Evolutionary conservation across 257 asterid genomes (phyloP), one percentile per base, ranked within the genome.

Genomic region (Solanum paucissectum): DNA sequence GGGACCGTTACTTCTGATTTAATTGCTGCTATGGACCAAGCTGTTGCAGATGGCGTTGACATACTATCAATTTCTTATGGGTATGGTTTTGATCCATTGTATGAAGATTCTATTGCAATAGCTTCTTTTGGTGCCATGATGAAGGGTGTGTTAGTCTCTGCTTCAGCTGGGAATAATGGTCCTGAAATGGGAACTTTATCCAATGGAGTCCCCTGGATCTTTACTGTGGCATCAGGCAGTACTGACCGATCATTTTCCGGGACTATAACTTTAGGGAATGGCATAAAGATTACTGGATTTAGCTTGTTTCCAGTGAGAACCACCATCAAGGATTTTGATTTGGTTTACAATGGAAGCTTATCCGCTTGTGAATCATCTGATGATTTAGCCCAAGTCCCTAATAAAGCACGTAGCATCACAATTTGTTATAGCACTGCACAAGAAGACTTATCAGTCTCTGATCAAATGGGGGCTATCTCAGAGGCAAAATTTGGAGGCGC

Each of bases 101-200:
- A 88, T 3, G 88, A 88, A 27, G 87, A 87, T 33, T 83, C 90
- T 20, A n/a, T 89, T 4, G 89, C 94, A 2, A 92, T 89, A 83
- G 94, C 92, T 58, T 87, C 90, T 40, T 89, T 92, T 69, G 92
- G 92, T 1, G 94, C 93, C 9, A 87, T 90, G 68, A 92, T 89
- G 83, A 92, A 90, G 13, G 94, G 92, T 2, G 89, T 92, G n/a
- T 14, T 90, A 11, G 91, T 90, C 5, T 84, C 87, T 64, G 36
- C 88, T 20, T 88, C 94, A 3, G 93, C 91, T 0, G 94, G 94
- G 55, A 91, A 91, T 37, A 10, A 12, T 1, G 92, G 91, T 81
- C 87, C 88, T 0, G 27, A 33, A 34, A 0, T n/a, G 18, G 84
- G 81, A 6, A 90, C 86, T 7, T 29, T 88, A 23, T 14, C 10